Evolutionary conservation across 116 monocot species (phyloP).

Genomic region (Thalassia testudinum): DNA sequence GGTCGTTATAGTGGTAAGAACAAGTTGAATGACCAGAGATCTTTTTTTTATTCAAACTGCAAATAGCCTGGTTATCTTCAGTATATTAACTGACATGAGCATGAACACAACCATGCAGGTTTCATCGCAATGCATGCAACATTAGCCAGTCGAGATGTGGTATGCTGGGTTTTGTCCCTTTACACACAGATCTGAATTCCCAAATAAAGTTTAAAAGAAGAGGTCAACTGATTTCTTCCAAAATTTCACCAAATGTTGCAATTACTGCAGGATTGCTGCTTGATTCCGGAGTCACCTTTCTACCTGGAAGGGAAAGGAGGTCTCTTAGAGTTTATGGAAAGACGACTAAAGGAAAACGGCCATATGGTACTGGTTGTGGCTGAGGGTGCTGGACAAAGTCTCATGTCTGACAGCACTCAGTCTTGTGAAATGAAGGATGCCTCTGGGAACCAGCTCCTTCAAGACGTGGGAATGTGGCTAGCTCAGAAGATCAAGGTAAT

Average conservation of each 20-base stretch:
- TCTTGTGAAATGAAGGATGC: slow-evolving; percentile 32
- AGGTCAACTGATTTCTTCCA: not conserved
- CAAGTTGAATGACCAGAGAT: too few relatives aligned
- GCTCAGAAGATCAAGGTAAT: slow-evolving; percentile 68
- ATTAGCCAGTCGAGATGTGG: slow-evolving; percentile 73
- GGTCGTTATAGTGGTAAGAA: slow-evolving; percentile 85
- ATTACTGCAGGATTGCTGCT: slow-evolving; percentile 60
- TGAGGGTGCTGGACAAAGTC: slow-evolving; percentile 80
- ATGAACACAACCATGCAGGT: slow-evolving; percentile 12
- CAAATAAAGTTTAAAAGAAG: not conserved
- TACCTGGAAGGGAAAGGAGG: slow-evolving; percentile 81
- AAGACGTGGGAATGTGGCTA: slow-evolving; percentile 64
- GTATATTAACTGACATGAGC: too few relatives aligned
- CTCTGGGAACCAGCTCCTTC: slow-evolving; percentile 63
- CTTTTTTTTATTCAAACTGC: too few relatives aligned
- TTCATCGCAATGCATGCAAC: slow-evolving; percentile 92
- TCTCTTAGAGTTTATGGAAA: slow-evolving; percentile 63
- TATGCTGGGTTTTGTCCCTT: slow-evolving; percentile 6
- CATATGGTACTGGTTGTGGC: slow-evolving; percentile 91
- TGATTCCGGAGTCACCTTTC: slow-evolving; percentile 89
- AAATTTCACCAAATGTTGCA: not conserved
- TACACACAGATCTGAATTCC: not conserved
- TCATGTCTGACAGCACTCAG: slow-evolving; percentile 33
- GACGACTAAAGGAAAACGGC: slow-evolving; percentile 58
- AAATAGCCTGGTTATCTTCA: too few relatives aligned